A percentile compares a stretch with the other conserved stretches of the same genome.
Evolutionary conservation across 352 stramenopile species (phyloP).

Genomic region (Phytopythium ostracodes): DNA sequence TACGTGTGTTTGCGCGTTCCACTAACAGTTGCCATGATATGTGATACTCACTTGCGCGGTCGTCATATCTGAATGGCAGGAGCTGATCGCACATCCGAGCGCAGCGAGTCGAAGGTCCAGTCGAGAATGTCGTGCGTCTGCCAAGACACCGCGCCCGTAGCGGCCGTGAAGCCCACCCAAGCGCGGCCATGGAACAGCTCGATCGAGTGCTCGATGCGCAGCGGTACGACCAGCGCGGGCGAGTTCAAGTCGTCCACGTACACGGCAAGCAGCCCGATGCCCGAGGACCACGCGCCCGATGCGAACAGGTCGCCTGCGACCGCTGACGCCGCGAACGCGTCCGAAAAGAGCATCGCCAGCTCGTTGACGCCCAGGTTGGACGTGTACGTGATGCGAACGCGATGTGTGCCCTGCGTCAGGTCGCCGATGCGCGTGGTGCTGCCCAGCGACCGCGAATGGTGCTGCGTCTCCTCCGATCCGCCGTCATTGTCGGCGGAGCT

Average conservation of each 20-base stretch:
- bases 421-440: slow-evolving; percentile 71
- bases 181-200: slow-evolving; percentile 79
- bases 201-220: slow-evolving; percentile 82
- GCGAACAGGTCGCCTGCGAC: slow-evolving; percentile 67
- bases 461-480: slow-evolving; percentile 31
- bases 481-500: slow-evolving; percentile 14
- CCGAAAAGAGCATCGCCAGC: slow-evolving; percentile 57
- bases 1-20: background rate
- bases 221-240: slow-evolving; percentile 72
- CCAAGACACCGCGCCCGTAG: slow-evolving; percentile 78
- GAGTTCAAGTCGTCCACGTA: slow-evolving; percentile 87
- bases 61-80: background rate
- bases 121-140: slow-evolving; percentile 88
- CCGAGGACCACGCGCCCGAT: slow-evolving; percentile 44
- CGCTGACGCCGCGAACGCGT: slow-evolving; percentile 49
- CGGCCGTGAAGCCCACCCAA: slow-evolving; percentile 91
- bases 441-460: slow-evolving; percentile 76
- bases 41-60: background rate
- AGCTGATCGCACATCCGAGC: slow-evolving; percentile 16
- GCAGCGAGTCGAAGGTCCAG: slow-evolving; percentile 73
- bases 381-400: slow-evolving; percentile 70
- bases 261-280: slow-evolving; percentile 77
- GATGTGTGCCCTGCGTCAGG: slow-evolving; percentile 68
- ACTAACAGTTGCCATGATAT: background rate
- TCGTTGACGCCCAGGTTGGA: slow-evolving; percentile 62